Conservation (phyloP, 495 filamentous ascomycete genomes). For the Penicillium angulare region DNA sequence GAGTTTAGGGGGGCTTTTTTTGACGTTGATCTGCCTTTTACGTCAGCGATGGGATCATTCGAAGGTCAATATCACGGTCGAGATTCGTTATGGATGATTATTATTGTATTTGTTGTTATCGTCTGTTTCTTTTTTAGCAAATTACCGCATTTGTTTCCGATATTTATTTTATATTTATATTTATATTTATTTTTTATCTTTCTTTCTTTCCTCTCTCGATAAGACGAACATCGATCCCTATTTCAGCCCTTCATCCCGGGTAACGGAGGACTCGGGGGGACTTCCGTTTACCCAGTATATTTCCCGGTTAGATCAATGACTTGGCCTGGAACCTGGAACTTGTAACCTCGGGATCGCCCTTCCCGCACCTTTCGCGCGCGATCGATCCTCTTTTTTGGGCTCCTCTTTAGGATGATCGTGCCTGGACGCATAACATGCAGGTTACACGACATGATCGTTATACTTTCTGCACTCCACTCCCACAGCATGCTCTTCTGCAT, state of each 20-base stretch:
- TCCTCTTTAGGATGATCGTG: constrained; percentile 17
- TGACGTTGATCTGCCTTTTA: constrained; percentile 10
- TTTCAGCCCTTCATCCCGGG: neutral
- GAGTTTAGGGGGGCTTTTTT: too few relatives aligned
- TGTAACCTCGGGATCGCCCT: constrained; percentile 25
- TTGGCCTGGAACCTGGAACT: too few relatives aligned
- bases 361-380: constrained; percentile 15
- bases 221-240: too few relatives aligned
- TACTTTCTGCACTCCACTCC: constrained; percentile 6
- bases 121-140: neutral
- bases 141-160: too few relatives aligned
- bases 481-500: too few relatives aligned
- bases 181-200: neutral
- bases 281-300: constrained; percentile 6
- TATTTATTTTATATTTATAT: neutral
- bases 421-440: constrained; percentile 17
- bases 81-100: neutral
- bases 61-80: constrained; percentile 7
- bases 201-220: neutral
- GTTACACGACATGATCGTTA: constrained; percentile 13
- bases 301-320: too few relatives aligned
- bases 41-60: constrained; percentile 19
- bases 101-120: neutral
- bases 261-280: neutral
- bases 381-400: constrained; percentile 16